Evolutionary conservation across 768 basidiomycete species (phyloP).

Genomic region (Boletus patriciae): DNA sequence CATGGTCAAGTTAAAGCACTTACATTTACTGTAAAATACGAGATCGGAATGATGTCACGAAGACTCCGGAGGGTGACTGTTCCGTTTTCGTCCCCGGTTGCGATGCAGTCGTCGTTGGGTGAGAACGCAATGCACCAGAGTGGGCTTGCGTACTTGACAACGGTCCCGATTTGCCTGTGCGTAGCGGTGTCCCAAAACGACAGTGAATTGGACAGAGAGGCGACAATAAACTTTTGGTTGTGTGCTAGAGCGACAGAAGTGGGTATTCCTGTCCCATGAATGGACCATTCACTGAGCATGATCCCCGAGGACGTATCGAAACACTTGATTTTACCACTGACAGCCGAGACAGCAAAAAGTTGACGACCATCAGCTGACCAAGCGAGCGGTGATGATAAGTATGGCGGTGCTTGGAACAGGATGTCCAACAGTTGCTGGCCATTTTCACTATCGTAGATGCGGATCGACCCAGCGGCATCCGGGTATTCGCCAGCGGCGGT

Average conservation of each 20-base stretch:
- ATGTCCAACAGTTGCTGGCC: conserved; percentile 3
- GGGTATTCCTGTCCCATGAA: too few species aligned
- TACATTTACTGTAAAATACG: not conserved
- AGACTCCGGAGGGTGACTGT: not conserved
- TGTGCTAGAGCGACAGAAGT: not conserved
- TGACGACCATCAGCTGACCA: conserved; percentile 8
- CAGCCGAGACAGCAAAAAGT: not conserved
- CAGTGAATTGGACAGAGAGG: not conserved
- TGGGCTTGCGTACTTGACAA: not conserved
- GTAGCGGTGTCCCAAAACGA: conserved; percentile 7
- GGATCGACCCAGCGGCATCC: not conserved
- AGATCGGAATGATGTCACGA: not conserved
- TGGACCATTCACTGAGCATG: not conserved
- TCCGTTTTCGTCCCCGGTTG: not conserved
- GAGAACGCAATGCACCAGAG: conserved; percentile 1
- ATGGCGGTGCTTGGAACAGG: too few species aligned
- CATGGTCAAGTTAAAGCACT: not conserved
- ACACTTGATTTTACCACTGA: not conserved
- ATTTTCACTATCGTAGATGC: not conserved
- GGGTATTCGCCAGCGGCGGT: not conserved
- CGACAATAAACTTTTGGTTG: not conserved
- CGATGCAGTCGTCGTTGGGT: not conserved
- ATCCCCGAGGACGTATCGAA: conserved; percentile 3
- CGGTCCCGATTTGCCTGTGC: not conserved
- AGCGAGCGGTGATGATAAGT: not conserved